Evolutionary conservation across 208 protist species (phyloP), one percentile per base, ranked within the genome.

Genomic region (Leptomonas seymouri): DNA sequence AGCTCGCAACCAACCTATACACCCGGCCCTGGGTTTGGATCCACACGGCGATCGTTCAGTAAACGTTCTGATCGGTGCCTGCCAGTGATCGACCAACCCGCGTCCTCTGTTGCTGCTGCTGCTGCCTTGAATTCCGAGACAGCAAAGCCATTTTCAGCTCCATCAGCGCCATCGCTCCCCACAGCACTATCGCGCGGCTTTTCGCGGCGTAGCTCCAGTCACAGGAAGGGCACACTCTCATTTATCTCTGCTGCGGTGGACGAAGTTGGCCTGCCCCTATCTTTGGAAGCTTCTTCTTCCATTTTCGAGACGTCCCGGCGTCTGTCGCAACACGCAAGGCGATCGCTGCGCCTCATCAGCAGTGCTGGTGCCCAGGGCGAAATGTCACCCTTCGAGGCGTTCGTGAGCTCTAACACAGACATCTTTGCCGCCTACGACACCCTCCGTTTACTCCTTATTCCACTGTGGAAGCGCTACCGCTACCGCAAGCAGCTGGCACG

Each of bases 391-490:
- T 7, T 36, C 25, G 27, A 21, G 23, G n/a, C 57, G 63, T 49
- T 48, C 48, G 59, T 21, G 31, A 48, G 51, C 45, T 23, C 58
- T n/a, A 55, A 44, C 45, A 9, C 27, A 1, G 46, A 15, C 18
- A 44, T 53, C 7, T 51, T 63, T n/a, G 73, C 49, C 0, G 74
- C 80, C 2, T 46, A 53, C 48, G 63, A 56, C 44, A 74, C 72
- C 4, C 63, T 86, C 23, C 50, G 34, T 15, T 51, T 28, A 12
- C 76, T 80, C 34, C 69, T 86, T 23, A 2, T 86, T 8, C 81
- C 81, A 8, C 16, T 82, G 28, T 86, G 81, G 81, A 28, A 68
- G 21, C 71, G 56, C 34, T 63, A 86, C 66, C 67, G 67, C 20
- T 71, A 69, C 42, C 58, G 51, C 45, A 53, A 66, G 45, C 57